These are phyloP conservation scores for Tolypocladium tundrense DNA, from an alignment of 2,329 filamentous ascomycete species.

Conservation along the genomic window DNA sequence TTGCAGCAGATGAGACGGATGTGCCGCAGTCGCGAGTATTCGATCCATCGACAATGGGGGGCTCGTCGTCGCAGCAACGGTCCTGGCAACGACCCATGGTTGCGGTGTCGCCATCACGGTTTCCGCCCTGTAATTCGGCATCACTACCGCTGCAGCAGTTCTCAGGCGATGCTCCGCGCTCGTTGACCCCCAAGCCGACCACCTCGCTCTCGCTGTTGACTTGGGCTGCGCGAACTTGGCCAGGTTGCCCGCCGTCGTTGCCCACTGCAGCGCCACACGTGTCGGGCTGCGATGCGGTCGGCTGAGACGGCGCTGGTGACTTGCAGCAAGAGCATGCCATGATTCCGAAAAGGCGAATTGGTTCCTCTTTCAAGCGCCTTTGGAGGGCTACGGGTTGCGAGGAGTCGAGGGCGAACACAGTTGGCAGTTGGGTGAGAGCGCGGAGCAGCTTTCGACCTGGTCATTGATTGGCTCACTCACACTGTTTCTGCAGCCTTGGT, in stretches of 20 bases:
- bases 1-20: neutral
- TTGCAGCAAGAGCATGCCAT: neutral
- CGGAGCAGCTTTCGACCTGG: too few species aligned
- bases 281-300: neutral
- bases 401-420: too few species aligned
- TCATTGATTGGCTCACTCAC: neutral
- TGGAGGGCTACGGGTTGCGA: too few species aligned
- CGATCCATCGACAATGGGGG: neutral
- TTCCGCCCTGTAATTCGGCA: too few species aligned
- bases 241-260: neutral
- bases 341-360: neutral
- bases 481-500: too few species aligned
- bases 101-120: neutral
- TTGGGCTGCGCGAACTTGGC: neutral
- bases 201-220: too few species aligned
- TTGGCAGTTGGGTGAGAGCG: too few species aligned
- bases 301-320: neutral
- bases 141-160: neutral
- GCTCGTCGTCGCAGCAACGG: neutral
- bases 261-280: neutral
- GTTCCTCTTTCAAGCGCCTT: neutral
- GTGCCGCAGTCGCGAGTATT: neutral
- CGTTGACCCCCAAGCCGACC: too few species aligned
- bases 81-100: neutral
- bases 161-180: neutral